These are phyloP conservation scores for Fusarium incarnatum DNA, from an alignment of 2,329 filamentous ascomycete genomes.

Conservation along the genomic window DNA sequence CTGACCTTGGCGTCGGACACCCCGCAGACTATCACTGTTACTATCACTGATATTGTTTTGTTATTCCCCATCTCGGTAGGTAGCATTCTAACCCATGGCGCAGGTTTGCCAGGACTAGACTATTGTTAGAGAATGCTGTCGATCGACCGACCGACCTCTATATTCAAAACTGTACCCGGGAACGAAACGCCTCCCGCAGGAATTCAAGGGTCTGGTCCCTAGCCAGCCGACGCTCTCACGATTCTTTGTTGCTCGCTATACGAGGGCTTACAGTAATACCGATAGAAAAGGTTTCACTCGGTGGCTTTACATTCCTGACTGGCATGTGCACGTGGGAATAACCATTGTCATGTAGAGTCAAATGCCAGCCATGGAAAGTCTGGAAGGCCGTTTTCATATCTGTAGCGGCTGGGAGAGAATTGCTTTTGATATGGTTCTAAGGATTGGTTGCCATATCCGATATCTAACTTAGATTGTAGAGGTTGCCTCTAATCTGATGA, in stretches of 20 bases:
- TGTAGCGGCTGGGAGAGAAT: not conserved
- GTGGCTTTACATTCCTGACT: conserved; percentile 31
- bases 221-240: not conserved
- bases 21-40: conserved; percentile 26
- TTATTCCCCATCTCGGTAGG: conserved; percentile 24
- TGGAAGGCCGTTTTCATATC: conserved; percentile 27
- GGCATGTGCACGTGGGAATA: conserved; percentile 30
- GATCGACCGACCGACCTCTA: conserved; percentile 18
- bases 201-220: conserved; percentile 34
- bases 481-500: conserved; percentile 9
- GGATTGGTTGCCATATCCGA: conserved; percentile 3
- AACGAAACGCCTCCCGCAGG: conserved; percentile 34
- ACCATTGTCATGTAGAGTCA: conserved; percentile 30
- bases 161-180: conserved; percentile 16
- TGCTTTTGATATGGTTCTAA: not conserved
- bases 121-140: conserved; percentile 29
- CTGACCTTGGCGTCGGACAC: conserved; percentile 35
- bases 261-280: not conserved
- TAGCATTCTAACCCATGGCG: conserved; percentile 5
- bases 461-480: not conserved
- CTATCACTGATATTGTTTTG: not conserved
- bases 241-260: not conserved
- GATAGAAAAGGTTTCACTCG: conserved; percentile 26
- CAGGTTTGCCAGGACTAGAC: conserved; percentile 1
- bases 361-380: conserved; percentile 37